Percentiles rank a stretch among this genome's conserved stretches.
phyloP scores from a whole-genome alignment of 75 land plant species.

The Cupressus sempervirens region DNA sequence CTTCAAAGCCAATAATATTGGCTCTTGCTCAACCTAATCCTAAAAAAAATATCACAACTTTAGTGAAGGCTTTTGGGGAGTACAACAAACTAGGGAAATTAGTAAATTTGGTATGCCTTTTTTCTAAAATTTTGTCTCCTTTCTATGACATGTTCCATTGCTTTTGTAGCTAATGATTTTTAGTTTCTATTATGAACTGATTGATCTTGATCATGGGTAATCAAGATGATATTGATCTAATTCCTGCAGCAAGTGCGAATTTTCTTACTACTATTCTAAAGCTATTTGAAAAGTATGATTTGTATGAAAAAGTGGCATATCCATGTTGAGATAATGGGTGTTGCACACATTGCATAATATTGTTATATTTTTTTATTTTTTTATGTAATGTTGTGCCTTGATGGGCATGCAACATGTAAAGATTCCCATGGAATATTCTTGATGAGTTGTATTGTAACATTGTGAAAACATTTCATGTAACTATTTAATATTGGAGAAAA shows the following conservation, averaged over 20 bases:
- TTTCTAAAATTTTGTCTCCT: background rate
- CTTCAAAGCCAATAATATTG: slow-evolving; percentile 55
- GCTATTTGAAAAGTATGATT: slow-evolving; percentile 82
- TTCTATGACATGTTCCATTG: slow-evolving; percentile 4
- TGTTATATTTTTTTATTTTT: no score
- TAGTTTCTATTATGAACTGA: background rate
- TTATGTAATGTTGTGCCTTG: no score
- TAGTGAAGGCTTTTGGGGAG: slow-evolving; percentile 64
- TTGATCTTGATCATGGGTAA: slow-evolving; percentile 93
- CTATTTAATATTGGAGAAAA: no score
- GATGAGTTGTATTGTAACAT: no score
- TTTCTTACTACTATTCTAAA: slow-evolving; percentile 71
- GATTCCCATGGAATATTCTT: no score
- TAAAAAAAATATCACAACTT: slow-evolving; percentile 52
- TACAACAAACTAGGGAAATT: slow-evolving; percentile 41
- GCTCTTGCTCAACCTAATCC: slow-evolving; percentile 66
- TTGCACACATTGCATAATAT: no score
- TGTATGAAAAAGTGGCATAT: slow-evolving; percentile 91
- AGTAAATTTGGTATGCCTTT: slow-evolving; percentile 44
- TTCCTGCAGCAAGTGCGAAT: slow-evolving; percentile 69
- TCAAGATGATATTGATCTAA: slow-evolving; percentile 79
- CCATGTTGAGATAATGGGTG: no score
- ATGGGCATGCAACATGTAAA: no score
- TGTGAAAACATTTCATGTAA: no score
- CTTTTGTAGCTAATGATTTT: background rate